Base-by-base conservation (phyloP, 352 stramenopile species). In the Phytophthora pini region DNA sequence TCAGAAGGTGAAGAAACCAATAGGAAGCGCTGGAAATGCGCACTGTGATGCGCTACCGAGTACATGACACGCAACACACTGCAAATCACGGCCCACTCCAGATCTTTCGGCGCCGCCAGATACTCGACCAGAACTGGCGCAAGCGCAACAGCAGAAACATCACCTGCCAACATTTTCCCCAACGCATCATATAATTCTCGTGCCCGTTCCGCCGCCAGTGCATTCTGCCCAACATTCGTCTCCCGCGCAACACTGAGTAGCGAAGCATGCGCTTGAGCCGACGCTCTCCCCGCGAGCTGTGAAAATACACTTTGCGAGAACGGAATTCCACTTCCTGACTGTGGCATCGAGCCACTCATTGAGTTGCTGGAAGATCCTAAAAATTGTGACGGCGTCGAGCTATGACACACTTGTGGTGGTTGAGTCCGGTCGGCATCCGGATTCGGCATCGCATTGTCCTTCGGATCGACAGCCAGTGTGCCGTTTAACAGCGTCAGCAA, bases 231-330 rank as follows among this genome's bases (percentile, higher is more conserved):
- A 29, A 53, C 45, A 63, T 75, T 80, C 24, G 56, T 75, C 43
- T 80, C 70, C 29, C 65, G 74, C 1, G 70, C 58, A 55, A 69
- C 68, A 49, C 57, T 80, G 9, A 72, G 45, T n/a, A 84, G 43
- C 12, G 74, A 84, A 7, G 78, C 67, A 26, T 77, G 72, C 0
- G 64, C 70, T 55, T 82, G 73, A 11, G 61, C 67, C n/a, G 62
- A 68, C 9, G 76, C 60, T n/a, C 70, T 79, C 3, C 53, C 76
- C 2, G 68, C 65, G 17, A 86, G 46, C 53, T 89, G 80, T 2
- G 80, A 87, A 56, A 89, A 87, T 8, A 89, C 79, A 56, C 76
- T 89, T 32, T 87, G 80, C 0, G 80, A 87, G 40, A 84, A 77
- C 10, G n/a, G 53, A 6, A 71, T 17, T 12, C 54, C 63, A 36